Evolutionary conservation across 1,284 basidiomycete genomes (phyloP), one percentile per base, ranked within the genome.

Genomic region (Puccinia coronata): DNA sequence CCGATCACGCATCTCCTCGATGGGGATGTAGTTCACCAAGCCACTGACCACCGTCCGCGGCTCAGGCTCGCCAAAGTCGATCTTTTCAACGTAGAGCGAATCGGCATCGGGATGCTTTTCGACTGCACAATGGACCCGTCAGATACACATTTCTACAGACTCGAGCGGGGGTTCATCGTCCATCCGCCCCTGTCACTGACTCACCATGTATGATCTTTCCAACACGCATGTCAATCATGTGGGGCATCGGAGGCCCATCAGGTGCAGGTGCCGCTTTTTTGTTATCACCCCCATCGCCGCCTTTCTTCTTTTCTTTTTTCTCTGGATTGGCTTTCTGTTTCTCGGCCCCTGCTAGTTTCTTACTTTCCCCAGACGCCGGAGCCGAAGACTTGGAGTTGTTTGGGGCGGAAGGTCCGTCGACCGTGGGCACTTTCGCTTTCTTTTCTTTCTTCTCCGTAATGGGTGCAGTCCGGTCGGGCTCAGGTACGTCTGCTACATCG

Each of bases 71-170:
- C 95, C 96, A 80, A 98, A 88, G 87, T 98, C 95, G 83, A 98
- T 96, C 92, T 95, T 92, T 89, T 96, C 95, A 82, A 96, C 90
- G 85, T 96, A 97, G 59, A 97, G 89, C 69, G 92, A 91, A 85
- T 97, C 95, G 1, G 95, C 95, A 84, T 98, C 96, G 6, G 96
- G 95, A 86, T 98, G 95, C 84, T 93, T 93, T 87, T 91, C 91
- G 84, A 97, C 95, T 96, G 9, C 8, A 82, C 41, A 81, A 43
- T 61, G 31, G 16, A 47, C 59, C 31, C 5, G 31, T 61, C 57
- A 61, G 57, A 57, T 61, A 36, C 36, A 34, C 31, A 34, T 20
- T 51, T 20, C 49, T 51, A 4, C 9, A 20, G 49, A 51, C 63
- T 23, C 71, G 34, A 53, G 41, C 0, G 31, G 34, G 18, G 43